A percentile compares a stretch with the other conserved stretches of the same genome.
Evolutionary conservation across 140 eudicot species (phyloP).

Genomic region (Cichorium intybus): DNA sequence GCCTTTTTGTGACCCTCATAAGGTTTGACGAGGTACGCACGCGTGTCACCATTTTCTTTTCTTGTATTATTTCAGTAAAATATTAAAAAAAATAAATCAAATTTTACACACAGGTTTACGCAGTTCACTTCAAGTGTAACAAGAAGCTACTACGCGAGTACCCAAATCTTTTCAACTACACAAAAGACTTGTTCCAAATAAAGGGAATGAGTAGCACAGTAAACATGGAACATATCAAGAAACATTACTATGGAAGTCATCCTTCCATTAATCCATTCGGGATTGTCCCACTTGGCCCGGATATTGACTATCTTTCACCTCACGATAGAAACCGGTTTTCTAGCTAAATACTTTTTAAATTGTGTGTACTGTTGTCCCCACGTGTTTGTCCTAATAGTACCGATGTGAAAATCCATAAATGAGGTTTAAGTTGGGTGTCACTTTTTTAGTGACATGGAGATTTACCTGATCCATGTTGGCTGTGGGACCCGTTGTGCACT

Average conservation of each 20-base stretch:
- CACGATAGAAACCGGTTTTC: constrained; percentile 67
- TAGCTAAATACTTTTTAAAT: background rate
- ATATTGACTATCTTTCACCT: constrained; percentile 64
- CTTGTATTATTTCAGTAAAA: background rate
- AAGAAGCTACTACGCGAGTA: constrained; percentile 74
- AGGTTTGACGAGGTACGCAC: constrained; percentile 90
- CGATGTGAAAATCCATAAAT: background rate
- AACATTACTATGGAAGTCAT: constrained; percentile 88
- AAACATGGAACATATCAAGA: constrained; percentile 86
- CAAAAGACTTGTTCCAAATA: constrained; percentile 77
- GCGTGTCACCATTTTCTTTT: background rate
- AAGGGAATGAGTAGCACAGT: constrained; percentile 77
- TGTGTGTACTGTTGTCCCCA: too few relatives aligned
- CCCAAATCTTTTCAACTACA: constrained; percentile 77
- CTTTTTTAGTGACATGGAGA: background rate
- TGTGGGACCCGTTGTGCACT: background rate
- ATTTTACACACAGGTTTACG: constrained; percentile 67
- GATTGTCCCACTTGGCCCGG: constrained; percentile 72
- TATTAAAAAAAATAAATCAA: background rate
- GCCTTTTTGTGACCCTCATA: constrained; percentile 85
- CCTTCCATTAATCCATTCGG: constrained; percentile 81
- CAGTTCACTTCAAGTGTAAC: constrained; percentile 96
- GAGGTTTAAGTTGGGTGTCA: background rate
- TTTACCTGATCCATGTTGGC: background rate
- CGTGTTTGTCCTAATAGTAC: background rate